Base-by-base conservation (phyloP, 805 yeast genomes). In the Diddensiella caesifluorescens region DNA sequence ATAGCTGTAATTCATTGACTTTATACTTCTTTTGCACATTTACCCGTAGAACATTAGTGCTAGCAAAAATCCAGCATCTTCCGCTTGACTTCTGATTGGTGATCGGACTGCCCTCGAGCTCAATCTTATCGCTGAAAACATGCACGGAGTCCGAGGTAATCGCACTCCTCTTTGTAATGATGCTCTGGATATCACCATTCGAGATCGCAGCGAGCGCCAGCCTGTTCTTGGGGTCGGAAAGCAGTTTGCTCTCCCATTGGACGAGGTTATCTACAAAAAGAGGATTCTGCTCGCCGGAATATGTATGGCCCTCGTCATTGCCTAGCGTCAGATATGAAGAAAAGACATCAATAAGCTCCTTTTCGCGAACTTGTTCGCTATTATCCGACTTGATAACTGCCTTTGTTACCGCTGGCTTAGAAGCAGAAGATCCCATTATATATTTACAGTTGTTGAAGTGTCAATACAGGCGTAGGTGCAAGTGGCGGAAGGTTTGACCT, bases 41-140 rank as follows among this genome's bases (percentile, higher is more conserved):
- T 36, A 80, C 62, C 52, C 95, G 73, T 55, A 86, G 65, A 41
- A 83, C 72, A 54, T 87, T 87, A 42, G 86, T 77, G 1, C 90
- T 74, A 7, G 95, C 95, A 62, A 86, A 87, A 48, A 86, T 71
- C 95, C 95, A 86, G 64, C 95, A 86, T 54, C 95, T 68, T 28
- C 95, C 95, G 20, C 86, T 76, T 7, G 77, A 62, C 51, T 74
- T 73, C 67, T 86, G 95, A 63, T 81, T 80, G 42, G 83, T 79
- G n/a, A 82, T 71, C 22, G 89, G 88, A 1, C 74, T 54, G 3
- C 81, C 83, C 52, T 75, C 79, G 7, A 66, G 61, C 32, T 67
- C 66, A 29, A 75, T 68, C 46, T 61, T 63, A 45, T 63, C 56
- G 54, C 67, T 68, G 67, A 72, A 75, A 5, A 67, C 62, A 25